Evolutionary conservation across 1,284 basidiomycete species (phyloP), one percentile per base, ranked within the genome.

Genomic region (Irpex sp.): DNA sequence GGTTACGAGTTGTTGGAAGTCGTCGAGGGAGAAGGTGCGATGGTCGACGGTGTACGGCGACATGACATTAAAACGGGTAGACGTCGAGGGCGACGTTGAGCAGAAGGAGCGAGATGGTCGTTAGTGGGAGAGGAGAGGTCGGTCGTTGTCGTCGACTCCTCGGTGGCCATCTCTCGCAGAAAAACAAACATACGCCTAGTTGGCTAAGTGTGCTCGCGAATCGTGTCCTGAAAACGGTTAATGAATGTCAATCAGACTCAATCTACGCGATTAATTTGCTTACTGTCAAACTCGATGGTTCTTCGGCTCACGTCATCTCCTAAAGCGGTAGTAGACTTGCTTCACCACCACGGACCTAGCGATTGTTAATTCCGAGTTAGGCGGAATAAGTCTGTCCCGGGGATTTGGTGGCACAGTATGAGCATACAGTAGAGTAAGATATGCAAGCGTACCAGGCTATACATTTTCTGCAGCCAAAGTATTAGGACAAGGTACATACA

Each of bases 1-100:
- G 13, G 58, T 34, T 44, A 65, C 58, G 58, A 65, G 64, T 48
- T 55, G 61, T 48, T 65, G 61, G 37, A 65, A 65, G 59, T 65
- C 64, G 51, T 57, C 60, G 37, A 65, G 34, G 51, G 58, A 59
- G 52, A 62, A 58, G 54, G 51, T 9, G 7, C 3, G 57, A 19
- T 40, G 47, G 62, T 59, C 48, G 4, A 9, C 26, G 56, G 13
- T 17, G 54, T 9, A 52, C 15, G 17, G 19, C 51, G 51, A 13
- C 51, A 31, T 19, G 51, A 19, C 19, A 31, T 19, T 0, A 1
- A 34, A 1, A 1, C 17, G 51, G n/a, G 54, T 31, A 1, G 11
- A 31, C 49, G n/a, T 19, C 26, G 31, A 36, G 54, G 13, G 21
- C 1, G 6, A 31, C 54, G 54, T 31, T 5, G n/a, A 54, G 21